Base-by-base conservation (phyloP, 2,329 filamentous ascomycete genomes). In the Aureobasidium sp. region DNA sequence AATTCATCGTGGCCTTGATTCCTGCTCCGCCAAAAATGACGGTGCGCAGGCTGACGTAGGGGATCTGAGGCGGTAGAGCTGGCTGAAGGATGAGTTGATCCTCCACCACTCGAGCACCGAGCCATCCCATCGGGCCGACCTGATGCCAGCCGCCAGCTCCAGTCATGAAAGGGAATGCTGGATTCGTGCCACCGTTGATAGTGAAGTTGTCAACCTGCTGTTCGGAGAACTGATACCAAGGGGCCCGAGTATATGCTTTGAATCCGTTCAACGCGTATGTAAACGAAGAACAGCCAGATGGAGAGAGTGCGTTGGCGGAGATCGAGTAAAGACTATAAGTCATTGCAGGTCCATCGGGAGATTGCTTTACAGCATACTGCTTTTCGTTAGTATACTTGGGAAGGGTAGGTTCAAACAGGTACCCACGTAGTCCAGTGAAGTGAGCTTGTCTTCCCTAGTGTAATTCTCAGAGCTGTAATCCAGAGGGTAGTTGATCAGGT, bases 191-290 rank as follows among this genome's bases (percentile, higher is more conserved):
- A 19, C 85, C 86, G 60, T 88, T 89, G 1, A 74, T 69, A 17
- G 74, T 74, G 61, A 77, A 79, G 63, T 86, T 77, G 66, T 89
- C 86, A 21, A 83, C 70, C 49, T 86, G 74, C 68, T 89, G 86
- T 66, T 89, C 86, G 0, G 84, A 88, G 70, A 87, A 85, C 64
- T 88, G 85, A 71, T 83, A 88, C 78, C 84, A 89, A 0, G 86
- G 86, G 0, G 79, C 82, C 17, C 86, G 78, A 0, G 81, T 74
- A 65, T 89, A 89, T 0, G 86, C 85, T 29, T 82, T 75, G 31
- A 80, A 82, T 0, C 82, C 82, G 63, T 84, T 83, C 19, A 87
- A 76, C 7, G 82, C 79, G 67, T 89, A 89, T 0, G 85, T 88
- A 68, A 84, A 88, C 4, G 82, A 80, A 1, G 85, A 83, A 69